Percentiles rank a stretch among this genome's conserved stretches.
phyloP scores from a whole-genome alignment of 345 rosid species.

The Syzygium aqueum region DNA sequence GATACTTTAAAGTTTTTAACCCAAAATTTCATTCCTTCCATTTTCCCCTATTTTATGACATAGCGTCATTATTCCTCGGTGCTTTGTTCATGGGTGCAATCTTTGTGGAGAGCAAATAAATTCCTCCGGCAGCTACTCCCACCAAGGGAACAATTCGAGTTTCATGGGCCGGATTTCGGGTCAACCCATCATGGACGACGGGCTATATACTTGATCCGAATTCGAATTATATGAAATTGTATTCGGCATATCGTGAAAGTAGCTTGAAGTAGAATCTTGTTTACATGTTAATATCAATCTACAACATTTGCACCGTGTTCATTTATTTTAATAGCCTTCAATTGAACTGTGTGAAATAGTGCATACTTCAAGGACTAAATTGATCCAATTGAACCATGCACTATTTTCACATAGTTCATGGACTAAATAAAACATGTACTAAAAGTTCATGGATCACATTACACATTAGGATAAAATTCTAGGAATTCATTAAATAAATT shows the following conservation, averaged over 20 bases:
- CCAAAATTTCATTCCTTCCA: not conserved
- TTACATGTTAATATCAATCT: no score
- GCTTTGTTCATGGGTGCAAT: not conserved
- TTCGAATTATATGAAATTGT: not conserved
- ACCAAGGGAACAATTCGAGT: not conserved
- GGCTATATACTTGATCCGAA: not conserved
- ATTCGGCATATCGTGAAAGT: no score
- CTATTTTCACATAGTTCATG: no score
- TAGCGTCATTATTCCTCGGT: not conserved
- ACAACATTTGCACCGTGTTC: not conserved
- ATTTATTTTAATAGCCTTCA: not conserved
- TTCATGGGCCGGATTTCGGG: not conserved
- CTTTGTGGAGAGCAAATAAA: not conserved
- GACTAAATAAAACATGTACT: no score
- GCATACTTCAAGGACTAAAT: no score
- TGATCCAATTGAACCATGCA: no score
- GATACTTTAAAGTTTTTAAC: not conserved
- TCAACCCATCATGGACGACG: not conserved
- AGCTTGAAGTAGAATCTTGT: no score
- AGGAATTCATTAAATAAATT: no score
- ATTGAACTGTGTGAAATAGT: not conserved
- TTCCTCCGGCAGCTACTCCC: not conserved
- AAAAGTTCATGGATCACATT: no score
- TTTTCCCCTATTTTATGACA: not conserved
- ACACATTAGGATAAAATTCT: no score